phyloP scores from a whole-genome alignment of 768 basidiomycete species.

The Mycena kentingensis region DNA sequence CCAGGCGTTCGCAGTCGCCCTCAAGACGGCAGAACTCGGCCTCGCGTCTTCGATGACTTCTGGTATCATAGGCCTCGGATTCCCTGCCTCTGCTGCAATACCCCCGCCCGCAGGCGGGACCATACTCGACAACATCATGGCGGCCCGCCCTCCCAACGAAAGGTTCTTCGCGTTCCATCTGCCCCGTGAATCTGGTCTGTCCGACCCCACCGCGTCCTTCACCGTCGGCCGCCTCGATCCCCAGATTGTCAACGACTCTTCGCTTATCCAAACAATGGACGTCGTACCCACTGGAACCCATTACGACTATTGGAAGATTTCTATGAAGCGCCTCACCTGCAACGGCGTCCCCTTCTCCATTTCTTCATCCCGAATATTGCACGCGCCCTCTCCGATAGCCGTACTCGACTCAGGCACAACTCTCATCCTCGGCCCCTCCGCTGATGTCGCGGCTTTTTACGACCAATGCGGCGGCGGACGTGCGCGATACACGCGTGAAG shows the following conservation, averaged over 20 bases:
- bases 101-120: conserved; percentile 43
- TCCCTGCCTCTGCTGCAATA: conserved; percentile 51
- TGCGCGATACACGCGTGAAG: conserved; percentile 37
- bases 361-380: conserved; percentile 46
- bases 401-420: conserved; percentile 68
- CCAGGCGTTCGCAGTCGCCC: conserved; percentile 54
- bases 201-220: conserved; percentile 43
- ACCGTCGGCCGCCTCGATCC: conserved; percentile 54
- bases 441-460: conserved; percentile 58
- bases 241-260: conserved; percentile 31
- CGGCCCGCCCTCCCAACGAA: conserved; percentile 38
- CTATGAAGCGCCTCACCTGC: conserved; percentile 47
- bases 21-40: conserved; percentile 43
- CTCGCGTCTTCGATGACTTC: conserved; percentile 51
- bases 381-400: conserved; percentile 47
- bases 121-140: conserved; percentile 50
- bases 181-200: conserved; percentile 33
- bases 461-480: conserved; percentile 43
- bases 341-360: conserved; percentile 43
- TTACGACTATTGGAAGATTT: conserved; percentile 64
- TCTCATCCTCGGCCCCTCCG: conserved; percentile 53
- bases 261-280: conserved; percentile 37
- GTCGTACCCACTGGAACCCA: conserved; percentile 39
- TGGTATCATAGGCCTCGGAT: conserved; percentile 58
- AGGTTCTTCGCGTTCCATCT: conserved; percentile 57